Evolutionary conservation across 1,284 basidiomycete species (phyloP).

Genomic region (Papiliotrema laurentii): DNA sequence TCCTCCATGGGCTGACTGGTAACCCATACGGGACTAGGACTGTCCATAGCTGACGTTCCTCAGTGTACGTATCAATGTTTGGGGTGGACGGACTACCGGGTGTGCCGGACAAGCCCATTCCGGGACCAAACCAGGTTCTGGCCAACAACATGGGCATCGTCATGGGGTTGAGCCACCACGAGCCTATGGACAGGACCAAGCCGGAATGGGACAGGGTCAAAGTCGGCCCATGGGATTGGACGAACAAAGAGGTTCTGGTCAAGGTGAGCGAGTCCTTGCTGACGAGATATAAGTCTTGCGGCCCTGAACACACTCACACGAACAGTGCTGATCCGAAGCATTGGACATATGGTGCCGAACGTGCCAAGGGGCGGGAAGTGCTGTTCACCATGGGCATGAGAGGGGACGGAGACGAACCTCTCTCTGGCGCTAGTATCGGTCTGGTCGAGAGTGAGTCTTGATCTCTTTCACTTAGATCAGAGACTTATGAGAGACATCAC

Average conservation of each 20-base stretch:
- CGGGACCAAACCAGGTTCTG: slow-evolving; percentile 55
- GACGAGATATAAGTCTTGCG: neutral
- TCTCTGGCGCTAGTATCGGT: slow-evolving; percentile 26
- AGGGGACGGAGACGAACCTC: slow-evolving; percentile 30
- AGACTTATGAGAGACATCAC: slow-evolving; percentile 50
- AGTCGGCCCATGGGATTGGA: slow-evolving; percentile 24
- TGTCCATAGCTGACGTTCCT: neutral
- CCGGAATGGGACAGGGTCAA: slow-evolving; percentile 13
- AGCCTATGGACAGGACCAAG: slow-evolving; percentile 40
- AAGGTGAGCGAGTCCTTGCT: neutral
- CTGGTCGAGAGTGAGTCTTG: slow-evolving; percentile 21
- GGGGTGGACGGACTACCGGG: slow-evolving; percentile 56
- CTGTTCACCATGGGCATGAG: slow-evolving; percentile 34
- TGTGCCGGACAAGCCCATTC: slow-evolving; percentile 7
- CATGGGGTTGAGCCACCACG: slow-evolving; percentile 53
- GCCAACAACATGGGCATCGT: slow-evolving; percentile 66
- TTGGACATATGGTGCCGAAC: slow-evolving; percentile 31
- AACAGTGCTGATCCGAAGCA: too few species aligned
- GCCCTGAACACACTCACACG: too few species aligned
- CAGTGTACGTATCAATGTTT: slow-evolving; percentile 56
- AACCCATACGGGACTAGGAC: neutral
- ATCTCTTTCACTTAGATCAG: neutral
- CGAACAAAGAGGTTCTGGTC: slow-evolving; percentile 23
- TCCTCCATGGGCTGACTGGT: neutral
- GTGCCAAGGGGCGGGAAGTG: slow-evolving; percentile 28